Percentiles rank a stretch among this genome's conserved stretches.
These are phyloP conservation scores for Lipomyces mesembrius DNA, from an alignment of 805 yeast species.

Conservation along the genomic window DNA sequence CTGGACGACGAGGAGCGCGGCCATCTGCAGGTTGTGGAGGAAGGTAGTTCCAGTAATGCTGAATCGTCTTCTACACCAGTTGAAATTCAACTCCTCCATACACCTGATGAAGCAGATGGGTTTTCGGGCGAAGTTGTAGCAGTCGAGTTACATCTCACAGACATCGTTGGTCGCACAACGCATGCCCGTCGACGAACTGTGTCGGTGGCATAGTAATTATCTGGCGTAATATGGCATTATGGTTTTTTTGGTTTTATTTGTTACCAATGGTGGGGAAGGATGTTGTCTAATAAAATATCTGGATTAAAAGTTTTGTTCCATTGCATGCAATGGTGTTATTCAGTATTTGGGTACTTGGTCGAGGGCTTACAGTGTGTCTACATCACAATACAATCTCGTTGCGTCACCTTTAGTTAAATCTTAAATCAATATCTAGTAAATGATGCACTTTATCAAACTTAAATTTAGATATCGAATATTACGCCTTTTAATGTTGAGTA, in stretches of 20 bases:
- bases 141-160: constrained; percentile 26
- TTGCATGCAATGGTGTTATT: not conserved
- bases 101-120: constrained; percentile 29
- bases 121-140: constrained; percentile 36
- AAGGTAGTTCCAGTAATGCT: not conserved
- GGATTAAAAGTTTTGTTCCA: not conserved
- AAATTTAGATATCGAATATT: no score
- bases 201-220: not conserved
- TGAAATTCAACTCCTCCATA: constrained; percentile 6
- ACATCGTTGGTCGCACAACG: constrained; percentile 17
- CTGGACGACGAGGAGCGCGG: constrained; percentile 29
- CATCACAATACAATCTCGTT: not conserved
- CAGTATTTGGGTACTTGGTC: not conserved
- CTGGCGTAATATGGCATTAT: not conserved
- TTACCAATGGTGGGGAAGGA: not conserved
- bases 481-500: constrained; percentile 51
- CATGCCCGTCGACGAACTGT: constrained; percentile 1
- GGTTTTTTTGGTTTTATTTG: not conserved
- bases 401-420: not conserved
- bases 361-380: not conserved
- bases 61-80: not conserved
- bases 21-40: not conserved
- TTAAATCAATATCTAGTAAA: no score
- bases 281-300: not conserved
- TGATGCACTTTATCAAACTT: no score